Percentiles rank a stretch among this genome's conserved stretches.
Conservation (phyloP, 805 yeast genomes). For the Kazachstania psychrophila region DNA sequence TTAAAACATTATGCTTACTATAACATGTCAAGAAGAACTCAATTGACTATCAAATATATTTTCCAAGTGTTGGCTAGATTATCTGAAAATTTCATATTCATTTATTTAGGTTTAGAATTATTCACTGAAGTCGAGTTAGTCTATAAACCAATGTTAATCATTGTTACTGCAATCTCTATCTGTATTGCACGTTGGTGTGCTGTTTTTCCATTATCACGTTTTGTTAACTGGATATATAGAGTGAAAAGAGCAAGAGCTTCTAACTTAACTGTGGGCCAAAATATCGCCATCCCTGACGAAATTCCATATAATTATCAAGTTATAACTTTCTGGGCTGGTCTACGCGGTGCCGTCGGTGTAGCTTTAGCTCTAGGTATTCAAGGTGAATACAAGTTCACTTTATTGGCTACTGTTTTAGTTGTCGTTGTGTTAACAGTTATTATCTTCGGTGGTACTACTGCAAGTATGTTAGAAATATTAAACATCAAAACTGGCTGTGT, state of each 20-base stretch:
- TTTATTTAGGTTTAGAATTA: slow-evolving; percentile 84
- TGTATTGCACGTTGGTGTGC: slow-evolving; percentile 97
- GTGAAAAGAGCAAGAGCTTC: slow-evolving; percentile 41
- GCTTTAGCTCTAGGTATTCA: slow-evolving; percentile 96
- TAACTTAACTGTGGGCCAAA: slow-evolving; percentile 13
- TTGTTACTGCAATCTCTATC: slow-evolving; percentile 79
- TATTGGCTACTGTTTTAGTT: slow-evolving; percentile 89
- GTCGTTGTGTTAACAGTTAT: slow-evolving; percentile 95
- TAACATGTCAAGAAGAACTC: slow-evolving; percentile 96
- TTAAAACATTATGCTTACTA: slow-evolving; percentile 93
- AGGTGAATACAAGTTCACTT: slow-evolving; percentile 82
- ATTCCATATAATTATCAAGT: slow-evolving; percentile 92
- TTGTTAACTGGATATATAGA: slow-evolving; percentile 71
- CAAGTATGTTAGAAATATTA: slow-evolving; percentile 91
- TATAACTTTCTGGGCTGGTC: slow-evolving; percentile 99
- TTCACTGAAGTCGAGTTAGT: slow-evolving; percentile 95
- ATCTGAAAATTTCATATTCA: slow-evolving; percentile 93
- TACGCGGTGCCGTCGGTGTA: slow-evolving; percentile 98
- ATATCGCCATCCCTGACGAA: slow-evolving; percentile 56
- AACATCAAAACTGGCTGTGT: slow-evolving; percentile 88
- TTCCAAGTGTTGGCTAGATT: slow-evolving; percentile 91
- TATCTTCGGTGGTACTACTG: slow-evolving; percentile 96
- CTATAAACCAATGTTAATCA: slow-evolving; percentile 86
- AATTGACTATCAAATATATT: slow-evolving; percentile 89
- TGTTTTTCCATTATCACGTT: slow-evolving; percentile 82